Conservation (phyloP, 2,329 filamentous ascomycete species). For the Onygenales sp. region DNA sequence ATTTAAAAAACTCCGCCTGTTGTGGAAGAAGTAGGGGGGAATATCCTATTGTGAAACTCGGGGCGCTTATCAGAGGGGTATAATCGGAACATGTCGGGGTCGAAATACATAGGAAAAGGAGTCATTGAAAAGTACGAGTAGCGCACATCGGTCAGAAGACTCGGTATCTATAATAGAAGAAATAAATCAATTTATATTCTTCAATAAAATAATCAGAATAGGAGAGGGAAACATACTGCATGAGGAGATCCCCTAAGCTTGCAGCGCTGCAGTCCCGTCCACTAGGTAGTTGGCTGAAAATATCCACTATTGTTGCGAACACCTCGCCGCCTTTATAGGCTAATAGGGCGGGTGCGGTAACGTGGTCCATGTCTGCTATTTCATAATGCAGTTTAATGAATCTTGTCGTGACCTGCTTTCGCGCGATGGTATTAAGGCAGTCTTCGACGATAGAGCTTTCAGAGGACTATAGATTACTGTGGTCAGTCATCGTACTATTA, state of each 20-base stretch:
- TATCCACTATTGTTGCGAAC: conserved; percentile 78
- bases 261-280: conserved; percentile 41
- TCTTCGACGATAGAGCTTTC: conserved; percentile 71
- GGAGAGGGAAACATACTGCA: conserved; percentile 35
- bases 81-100: background rate
- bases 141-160: conserved; percentile 16
- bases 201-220: background rate
- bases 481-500: no score
- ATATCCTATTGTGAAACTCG: background rate
- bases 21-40: background rate
- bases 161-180: conserved; percentile 16
- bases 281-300: conserved; percentile 73
- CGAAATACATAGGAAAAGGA: background rate
- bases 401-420: conserved; percentile 59
- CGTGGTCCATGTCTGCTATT: conserved; percentile 88
- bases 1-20: background rate
- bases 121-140: no score
- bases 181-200: conserved; percentile 5
- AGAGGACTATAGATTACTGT: conserved; percentile 49
- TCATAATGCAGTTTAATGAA: conserved; percentile 88
- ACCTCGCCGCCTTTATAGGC: conserved; percentile 86
- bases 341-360: conserved; percentile 76
- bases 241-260: conserved; percentile 49
- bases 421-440: conserved; percentile 66
- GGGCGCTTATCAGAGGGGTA: background rate